Percentiles rank a stretch among this genome's conserved stretches.
Evolutionary conservation across 2,329 filamentous ascomycete genomes (phyloP).

Genomic region (Ilyonectria mors-panacis): DNA sequence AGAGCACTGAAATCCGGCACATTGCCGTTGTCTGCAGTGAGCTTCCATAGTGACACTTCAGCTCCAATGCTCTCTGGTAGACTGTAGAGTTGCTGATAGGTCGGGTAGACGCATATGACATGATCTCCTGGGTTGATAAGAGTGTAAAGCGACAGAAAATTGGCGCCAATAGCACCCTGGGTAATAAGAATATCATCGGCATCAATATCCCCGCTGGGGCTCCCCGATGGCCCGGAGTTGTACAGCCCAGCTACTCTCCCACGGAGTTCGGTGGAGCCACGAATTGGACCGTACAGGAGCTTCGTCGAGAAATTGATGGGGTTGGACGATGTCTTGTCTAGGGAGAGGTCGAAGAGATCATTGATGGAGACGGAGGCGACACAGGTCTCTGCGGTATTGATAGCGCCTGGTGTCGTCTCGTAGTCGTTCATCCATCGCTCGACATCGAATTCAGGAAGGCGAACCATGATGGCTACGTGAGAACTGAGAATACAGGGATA

Average conservation of each 20-base stretch:
- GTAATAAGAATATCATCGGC: constrained; percentile 81
- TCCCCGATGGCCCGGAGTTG: constrained; percentile 64
- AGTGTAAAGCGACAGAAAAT: constrained; percentile 82
- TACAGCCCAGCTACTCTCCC: constrained; percentile 76
- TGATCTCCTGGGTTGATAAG: constrained; percentile 83
- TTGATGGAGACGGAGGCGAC: constrained; percentile 81
- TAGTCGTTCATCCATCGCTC: constrained; percentile 80
- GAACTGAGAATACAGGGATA: neutral
- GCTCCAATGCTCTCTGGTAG: constrained; percentile 83
- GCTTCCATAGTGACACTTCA: constrained; percentile 83
- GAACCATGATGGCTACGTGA: neutral
- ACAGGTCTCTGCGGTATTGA: constrained; percentile 87
- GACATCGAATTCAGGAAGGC: constrained; percentile 69
- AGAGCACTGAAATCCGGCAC: constrained; percentile 77
- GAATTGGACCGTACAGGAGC: constrained; percentile 82
- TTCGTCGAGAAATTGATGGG: constrained; percentile 66
- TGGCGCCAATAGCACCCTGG: constrained; percentile 86
- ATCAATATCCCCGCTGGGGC: constrained; percentile 50
- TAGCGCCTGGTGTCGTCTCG: constrained; percentile 67
- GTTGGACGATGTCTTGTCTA: constrained; percentile 61
- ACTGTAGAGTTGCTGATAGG: constrained; percentile 87
- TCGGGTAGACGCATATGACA: constrained; percentile 89
- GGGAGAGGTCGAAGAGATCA: constrained; percentile 73
- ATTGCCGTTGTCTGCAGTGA: constrained; percentile 75
- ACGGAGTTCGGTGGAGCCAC: constrained; percentile 75